Base-by-base conservation (phyloP, 164 flowering plant species). In the Aristolochia fimbriata region DNA sequence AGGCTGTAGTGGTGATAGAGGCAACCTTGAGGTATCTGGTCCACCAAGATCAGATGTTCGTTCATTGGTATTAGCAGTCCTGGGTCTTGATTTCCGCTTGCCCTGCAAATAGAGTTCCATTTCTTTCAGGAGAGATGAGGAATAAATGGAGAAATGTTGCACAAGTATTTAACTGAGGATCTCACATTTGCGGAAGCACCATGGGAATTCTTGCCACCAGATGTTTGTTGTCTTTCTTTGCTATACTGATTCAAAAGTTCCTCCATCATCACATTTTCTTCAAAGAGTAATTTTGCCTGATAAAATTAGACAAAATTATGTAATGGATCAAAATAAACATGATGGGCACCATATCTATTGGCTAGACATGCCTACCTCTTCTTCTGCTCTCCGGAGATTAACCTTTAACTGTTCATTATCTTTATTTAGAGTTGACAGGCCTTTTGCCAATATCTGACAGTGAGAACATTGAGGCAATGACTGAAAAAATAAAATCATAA, bases 51-150 rank as follows among this genome's bases (percentile, higher is more conserved):
- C 88, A 51, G 83, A 63, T 68, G 70, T 76, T 74, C 62, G 69
- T 69, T 74, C 81, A 41, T 77, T 60, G 3, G 85, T 79, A 66
- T 79, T 78, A 59, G 68, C 60, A 58, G 51, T 69, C 64, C 65
- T 78, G 10, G 87, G 78, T 63, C 89, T 82, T 2, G 79, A 81
- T 67, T 85, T 85, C 49, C 91, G 70, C 69, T 90, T 88, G 66
- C 81, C 67, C 97, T 90, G 78, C 69, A 56, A 27, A 21, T 13
- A 20, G 57, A 54, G 23, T 54, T 54, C 5, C 30, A 54, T 20
- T 21, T 54, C 27, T 23, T 23, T 20, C 23, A 54, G 33, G 33
- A 10, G 13, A 54, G 16, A 10, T 19, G 6, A 20, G 10, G 8
- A 37, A 37, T 6, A 37, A 37, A 37, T 37, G 12, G 43, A 37